These are phyloP conservation scores for Staphylotrichum tortipilum DNA, from an alignment of 495 filamentous ascomycete genomes.

Conservation along the genomic window DNA sequence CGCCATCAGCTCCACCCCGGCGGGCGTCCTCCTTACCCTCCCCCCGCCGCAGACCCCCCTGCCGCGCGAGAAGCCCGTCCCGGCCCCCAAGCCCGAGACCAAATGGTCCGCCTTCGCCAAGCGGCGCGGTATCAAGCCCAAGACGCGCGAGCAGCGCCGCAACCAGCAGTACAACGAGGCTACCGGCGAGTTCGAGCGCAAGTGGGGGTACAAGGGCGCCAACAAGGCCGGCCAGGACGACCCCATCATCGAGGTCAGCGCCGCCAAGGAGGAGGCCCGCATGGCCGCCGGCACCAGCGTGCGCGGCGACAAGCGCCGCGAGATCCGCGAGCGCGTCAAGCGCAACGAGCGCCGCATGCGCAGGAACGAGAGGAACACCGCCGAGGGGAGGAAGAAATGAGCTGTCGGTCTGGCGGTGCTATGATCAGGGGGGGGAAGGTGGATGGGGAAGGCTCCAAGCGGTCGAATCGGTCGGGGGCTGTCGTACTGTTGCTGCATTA, in stretches of 20 bases:
- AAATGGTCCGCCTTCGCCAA: slow-evolving; percentile 93
- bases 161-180: slow-evolving; percentile 79
- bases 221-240: slow-evolving; percentile 59
- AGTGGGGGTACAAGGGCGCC: slow-evolving; percentile 84
- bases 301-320: slow-evolving; percentile 52
- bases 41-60: slow-evolving; percentile 58
- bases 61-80: slow-evolving; percentile 85
- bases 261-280: slow-evolving; percentile 63
- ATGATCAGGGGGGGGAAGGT: not conserved
- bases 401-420: not conserved
- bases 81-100: slow-evolving; percentile 67
- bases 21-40: slow-evolving; percentile 67
- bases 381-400: slow-evolving; percentile 29
- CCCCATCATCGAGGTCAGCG: slow-evolving; percentile 88
- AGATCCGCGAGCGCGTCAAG: slow-evolving; percentile 55
- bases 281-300: slow-evolving; percentile 51
- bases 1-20: slow-evolving; percentile 55
- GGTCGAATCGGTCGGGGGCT: too few species aligned
- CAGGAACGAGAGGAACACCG: slow-evolving; percentile 51
- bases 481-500: too few species aligned
- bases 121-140: slow-evolving; percentile 88
- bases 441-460: not conserved
- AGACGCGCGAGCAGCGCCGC: slow-evolving; percentile 52
- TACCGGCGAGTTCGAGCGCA: slow-evolving; percentile 78
- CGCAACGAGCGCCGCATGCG: slow-evolving; percentile 62